Evolutionary conservation across 2,329 filamentous ascomycete genomes (phyloP), one percentile per base, ranked within the genome.

Genomic region (Pezicula neosporulosa): DNA sequence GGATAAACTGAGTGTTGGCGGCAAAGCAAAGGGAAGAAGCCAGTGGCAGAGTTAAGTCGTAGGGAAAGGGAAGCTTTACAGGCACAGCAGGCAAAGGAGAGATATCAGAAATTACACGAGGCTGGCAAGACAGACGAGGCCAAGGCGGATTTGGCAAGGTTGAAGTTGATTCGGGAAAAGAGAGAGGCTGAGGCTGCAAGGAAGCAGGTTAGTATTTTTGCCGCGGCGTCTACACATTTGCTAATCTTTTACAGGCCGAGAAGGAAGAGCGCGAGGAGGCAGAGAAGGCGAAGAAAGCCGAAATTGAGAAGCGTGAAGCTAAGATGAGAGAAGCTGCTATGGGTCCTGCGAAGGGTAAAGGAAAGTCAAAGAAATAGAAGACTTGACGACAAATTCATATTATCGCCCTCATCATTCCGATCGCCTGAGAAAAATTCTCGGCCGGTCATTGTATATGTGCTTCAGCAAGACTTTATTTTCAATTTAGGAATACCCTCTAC

Each of bases 61-160:
- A 78, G 83, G 28, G 86, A 89, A 74, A 74, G 85, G 18, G 86
- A 97, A 75, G 89, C 92, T 2, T 66, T 94, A 33, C 88, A 96
- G 73, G 92, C 92, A 1, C 86, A 87, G 56, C 88, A 93, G 68
- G 90, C 90, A 28, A 92, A 91, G 70, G 92, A 96, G 76, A 81
- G 85, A 60, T 97, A 96, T 67, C 82, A 90, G 77, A 96, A 95
- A 73, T 71, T 97, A 63, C 93, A 97, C 65, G 89, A 91, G 51
- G 88, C 91, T 66, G 93, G 93, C 64, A 97, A 97, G 83, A 97
- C 94, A 42, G 94, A 99, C 55, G 89, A 97, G 77, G 92, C 93
- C 44, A 87, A 90, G 68, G 86, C 89, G 5, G 94, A 99, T 71
- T 67, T 97, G 60, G 93, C 90, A 53, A 82, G 94, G 50, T 73